Conservation (phyloP, 768 basidiomycete species). For the Russula griseocarnosa region DNA sequence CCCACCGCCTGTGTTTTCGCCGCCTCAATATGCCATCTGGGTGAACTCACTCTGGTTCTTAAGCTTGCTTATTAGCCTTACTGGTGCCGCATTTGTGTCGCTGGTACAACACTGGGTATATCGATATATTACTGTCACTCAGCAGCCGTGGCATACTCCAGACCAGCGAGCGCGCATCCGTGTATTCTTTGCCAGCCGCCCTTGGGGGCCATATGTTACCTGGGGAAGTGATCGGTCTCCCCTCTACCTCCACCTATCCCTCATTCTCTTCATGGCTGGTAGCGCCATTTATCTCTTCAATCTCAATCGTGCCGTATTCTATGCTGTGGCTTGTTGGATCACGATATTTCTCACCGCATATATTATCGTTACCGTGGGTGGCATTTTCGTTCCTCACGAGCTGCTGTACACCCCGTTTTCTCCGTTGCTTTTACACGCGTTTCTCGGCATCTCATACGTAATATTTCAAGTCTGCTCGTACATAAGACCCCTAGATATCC, state of each 20-base stretch:
- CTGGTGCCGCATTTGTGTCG: background rate
- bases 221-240: background rate
- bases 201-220: background rate
- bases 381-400: no score
- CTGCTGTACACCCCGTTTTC: background rate
- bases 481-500: background rate
- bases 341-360: no score
- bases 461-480: background rate
- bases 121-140: slow-evolving; percentile 1
- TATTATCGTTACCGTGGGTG: no score
- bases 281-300: background rate
- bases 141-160: background rate
- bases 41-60: slow-evolving; percentile 16
- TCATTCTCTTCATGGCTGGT: background rate
- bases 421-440: background rate
- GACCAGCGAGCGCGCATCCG: slow-evolving; percentile 8
- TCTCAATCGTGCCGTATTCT: background rate
- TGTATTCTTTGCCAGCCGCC: background rate
- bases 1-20: background rate
- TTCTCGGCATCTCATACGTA: background rate
- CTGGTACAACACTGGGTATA: slow-evolving; percentile 1
- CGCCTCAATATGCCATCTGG: slow-evolving; percentile 6
- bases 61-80: slow-evolving; percentile 3
- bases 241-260: background rate
- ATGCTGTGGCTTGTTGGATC: background rate